phyloP scores from a whole-genome alignment of 2,329 filamentous ascomycete species.

The Cadophora sp. region DNA sequence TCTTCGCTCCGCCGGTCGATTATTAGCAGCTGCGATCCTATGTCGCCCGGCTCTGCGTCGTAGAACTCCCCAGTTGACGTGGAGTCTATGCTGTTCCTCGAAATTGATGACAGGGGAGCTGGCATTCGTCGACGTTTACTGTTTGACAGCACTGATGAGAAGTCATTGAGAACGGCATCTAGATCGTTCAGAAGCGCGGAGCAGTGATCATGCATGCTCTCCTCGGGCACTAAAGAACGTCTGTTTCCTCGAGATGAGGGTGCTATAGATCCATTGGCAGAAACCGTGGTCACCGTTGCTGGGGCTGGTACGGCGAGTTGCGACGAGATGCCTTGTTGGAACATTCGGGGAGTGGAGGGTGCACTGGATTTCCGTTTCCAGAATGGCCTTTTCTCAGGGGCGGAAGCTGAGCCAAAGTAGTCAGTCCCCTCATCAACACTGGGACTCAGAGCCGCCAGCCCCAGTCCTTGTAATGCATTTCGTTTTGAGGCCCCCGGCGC shows the following conservation, averaged over 20 bases:
- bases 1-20: constrained; percentile 78
- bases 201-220: constrained; percentile 81
- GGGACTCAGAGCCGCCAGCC: constrained; percentile 44
- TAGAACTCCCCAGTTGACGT: constrained; percentile 89
- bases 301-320: constrained; percentile 42
- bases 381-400: constrained; percentile 73
- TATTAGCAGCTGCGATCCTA: constrained; percentile 72
- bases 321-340: constrained; percentile 37
- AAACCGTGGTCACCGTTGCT: constrained; percentile 35
- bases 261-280: constrained; percentile 34
- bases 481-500: constrained; percentile 54
- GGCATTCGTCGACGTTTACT: constrained; percentile 78
- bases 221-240: constrained; percentile 52
- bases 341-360: constrained; percentile 39
- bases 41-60: constrained; percentile 77
- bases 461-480: constrained; percentile 46
- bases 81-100: constrained; percentile 77
- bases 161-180: constrained; percentile 83
- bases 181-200: constrained; percentile 84
- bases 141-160: constrained; percentile 76
- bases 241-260: constrained; percentile 30
- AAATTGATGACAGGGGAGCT: constrained; percentile 56
- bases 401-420: constrained; percentile 57
- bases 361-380: constrained; percentile 86
- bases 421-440: constrained; percentile 57